A percentile compares a stretch with the other conserved stretches of the same genome.
phyloP scores from a whole-genome alignment of 495 filamentous ascomycete genomes.

The Friedmanniomyces simplex region DNA sequence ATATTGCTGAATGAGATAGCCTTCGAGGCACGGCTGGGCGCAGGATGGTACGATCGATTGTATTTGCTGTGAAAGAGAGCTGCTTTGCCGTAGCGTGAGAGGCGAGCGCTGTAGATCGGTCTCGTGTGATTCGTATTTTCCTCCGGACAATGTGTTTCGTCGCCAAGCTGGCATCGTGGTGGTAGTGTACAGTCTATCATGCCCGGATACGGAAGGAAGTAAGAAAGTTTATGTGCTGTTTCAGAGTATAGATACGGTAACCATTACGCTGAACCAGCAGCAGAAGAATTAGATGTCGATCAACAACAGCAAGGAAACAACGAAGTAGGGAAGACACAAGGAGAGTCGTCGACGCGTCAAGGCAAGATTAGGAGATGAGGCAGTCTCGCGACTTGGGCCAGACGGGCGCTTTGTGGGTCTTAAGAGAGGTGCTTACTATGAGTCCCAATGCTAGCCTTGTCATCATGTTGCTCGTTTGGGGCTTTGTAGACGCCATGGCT shows the following conservation, averaged over 20 bases:
- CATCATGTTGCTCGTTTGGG: not conserved
- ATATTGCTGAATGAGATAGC: conserved; percentile 12
- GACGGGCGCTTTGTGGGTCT: not conserved
- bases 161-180: not conserved
- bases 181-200: conserved; percentile 7
- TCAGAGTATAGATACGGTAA: not conserved
- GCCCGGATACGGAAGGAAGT: not conserved
- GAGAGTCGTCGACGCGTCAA: conserved; percentile 2
- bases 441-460: not conserved
- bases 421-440: not conserved
- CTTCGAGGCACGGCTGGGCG: conserved; percentile 9
- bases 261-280: conserved; percentile 8
- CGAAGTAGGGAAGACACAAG: not conserved
- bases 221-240: not conserved
- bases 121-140: not conserved
- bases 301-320: not conserved
- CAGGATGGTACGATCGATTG: conserved; percentile 7
- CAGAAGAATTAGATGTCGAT: not conserved
- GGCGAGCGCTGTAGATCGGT: not conserved
- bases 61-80: conserved; percentile 4
- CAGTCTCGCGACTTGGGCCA: not conserved
- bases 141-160: not conserved
- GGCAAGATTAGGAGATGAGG: not conserved
- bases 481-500: too few relatives aligned
- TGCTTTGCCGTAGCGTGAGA: not conserved